Evolutionary conservation across 306 rosid genomes (phyloP), one percentile per base, ranked within the genome.

Genomic region (Prunus mume): DNA sequence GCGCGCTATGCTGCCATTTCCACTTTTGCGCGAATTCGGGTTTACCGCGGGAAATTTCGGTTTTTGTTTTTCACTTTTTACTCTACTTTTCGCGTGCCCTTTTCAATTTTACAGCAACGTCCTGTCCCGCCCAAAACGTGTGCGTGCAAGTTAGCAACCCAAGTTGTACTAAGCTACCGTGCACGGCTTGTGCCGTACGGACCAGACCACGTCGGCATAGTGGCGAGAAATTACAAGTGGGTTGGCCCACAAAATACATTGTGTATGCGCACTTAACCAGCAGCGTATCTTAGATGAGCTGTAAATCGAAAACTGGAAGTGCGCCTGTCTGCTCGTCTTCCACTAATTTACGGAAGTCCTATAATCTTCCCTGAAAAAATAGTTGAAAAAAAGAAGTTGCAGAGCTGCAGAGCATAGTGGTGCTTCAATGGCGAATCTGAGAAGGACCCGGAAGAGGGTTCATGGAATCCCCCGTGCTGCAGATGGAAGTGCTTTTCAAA

Each of bases 401-500:
- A 62, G 62, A 51, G 73, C 12, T 43, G 61, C 65, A 79, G 62
- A 32, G 38, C 38, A 32, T 32, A 68, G 67, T 24, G 19, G 47
- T 17, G 28, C 76, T 72, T 43, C 58, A 79, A 86, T 84, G 89
- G 86, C 78, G 76, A 18, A 63, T 63, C 34, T 43, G 79, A 78
- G 84, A 8, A 79, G 88, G 76, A 63, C 60, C 62, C 82, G 82
- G 56, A 88, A 88, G 41, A 86, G 96, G 79, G 81, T 90, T 6
- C 66, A 18, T 0, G 75, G 87, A 25, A 18, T 79, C 68, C 84
- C 55, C 54, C 91, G 92, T 25, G 87, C 91, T 34, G 71, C 85
- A 8, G 86, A 88, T 68, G 96, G 96, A 47, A 90, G 93, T 62
- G 86, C 91, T 63, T 88, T 85, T 73, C 76, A 76, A 38, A 87